phyloP scores from a whole-genome alignment of 768 basidiomycete genomes.

The Mycena sanguinolenta region DNA sequence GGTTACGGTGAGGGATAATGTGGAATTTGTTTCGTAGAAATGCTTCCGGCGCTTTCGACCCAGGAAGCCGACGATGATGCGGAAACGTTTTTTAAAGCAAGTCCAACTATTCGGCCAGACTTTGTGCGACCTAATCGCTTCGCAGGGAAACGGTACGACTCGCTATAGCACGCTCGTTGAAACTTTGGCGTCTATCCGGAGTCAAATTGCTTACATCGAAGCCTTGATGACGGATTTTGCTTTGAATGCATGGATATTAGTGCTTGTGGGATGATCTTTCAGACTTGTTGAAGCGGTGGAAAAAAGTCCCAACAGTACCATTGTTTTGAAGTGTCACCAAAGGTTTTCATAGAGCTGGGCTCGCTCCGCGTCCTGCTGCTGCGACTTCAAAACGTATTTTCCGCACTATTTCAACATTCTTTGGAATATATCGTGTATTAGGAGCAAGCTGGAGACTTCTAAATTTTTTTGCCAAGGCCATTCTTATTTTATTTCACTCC shows the following conservation, averaged over 20 bases:
- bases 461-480: too few species aligned
- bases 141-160: conserved; percentile 58
- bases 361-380: too few species aligned
- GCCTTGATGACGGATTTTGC: conserved; percentile 35
- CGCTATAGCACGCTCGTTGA: conserved; percentile 62
- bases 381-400: too few species aligned
- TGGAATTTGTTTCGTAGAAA: background rate
- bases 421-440: too few species aligned
- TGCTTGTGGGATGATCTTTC: conserved; percentile 17
- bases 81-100: conserved; percentile 48
- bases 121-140: background rate
- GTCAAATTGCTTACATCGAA: conserved; percentile 61
- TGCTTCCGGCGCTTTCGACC: conserved; percentile 52
- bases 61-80: conserved; percentile 59
- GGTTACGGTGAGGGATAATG: conserved; percentile 9
- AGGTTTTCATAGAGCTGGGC: too few species aligned
- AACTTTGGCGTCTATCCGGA: conserved; percentile 60
- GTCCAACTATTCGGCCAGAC: background rate
- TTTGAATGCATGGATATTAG: background rate
- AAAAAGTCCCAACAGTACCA: conserved; percentile 21
- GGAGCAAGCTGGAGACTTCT: too few species aligned
- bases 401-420: too few species aligned
- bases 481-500: too few species aligned
- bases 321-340: too few species aligned
- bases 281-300: conserved; percentile 24